Base-by-base conservation (phyloP, 306 rosid species). In the Cicer yamashitae region DNA sequence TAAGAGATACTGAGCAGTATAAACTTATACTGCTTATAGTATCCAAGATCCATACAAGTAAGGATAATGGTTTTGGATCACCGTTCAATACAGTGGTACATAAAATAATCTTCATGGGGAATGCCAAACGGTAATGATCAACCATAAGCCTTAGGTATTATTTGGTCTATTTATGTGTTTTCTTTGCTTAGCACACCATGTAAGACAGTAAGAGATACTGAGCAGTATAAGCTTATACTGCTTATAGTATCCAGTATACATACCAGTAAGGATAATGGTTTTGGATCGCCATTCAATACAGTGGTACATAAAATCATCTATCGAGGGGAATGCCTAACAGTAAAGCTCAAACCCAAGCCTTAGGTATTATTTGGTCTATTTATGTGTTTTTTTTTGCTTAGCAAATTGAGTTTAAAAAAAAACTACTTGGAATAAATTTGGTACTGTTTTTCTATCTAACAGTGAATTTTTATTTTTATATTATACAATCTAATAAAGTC, bases 121-220 rank as follows among this genome's bases (percentile, higher is more conserved):
- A 30, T 30, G 37, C 37, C 37, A 3, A 30, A 30, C 37, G 3
- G 5, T 30, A 30, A 30, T 2, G 34, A 30, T 10, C 34, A 30
- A 30, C 3, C 34, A 3, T 30, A 30, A 30, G 34, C 34, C 34
- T 30, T 30, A 30, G 34, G 34, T 30, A 30, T 30, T 30, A 30
- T 30, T 30, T 30, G 34, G 34, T 30, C 34, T 30, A 3, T 30
- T 3, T 30, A 30, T 30, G 34, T 30, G 34, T 30, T 30, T 30
- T 30, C 34, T 3, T 30, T 30, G 34, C 34, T 30, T 30, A 30
- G 34, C 0, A 30, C 45, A 41, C 43, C 51, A 17, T 39, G 20
- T n/a, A 25, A 71, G 50, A 51, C 73, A 73, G 61, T 62, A 62
- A 40, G 73, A 25, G n/a, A 13, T 43, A 60, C 37, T 30, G 44